Conservation (phyloP, 495 filamentous ascomycete species). For the Parathielavia hyrcaniae region DNA sequence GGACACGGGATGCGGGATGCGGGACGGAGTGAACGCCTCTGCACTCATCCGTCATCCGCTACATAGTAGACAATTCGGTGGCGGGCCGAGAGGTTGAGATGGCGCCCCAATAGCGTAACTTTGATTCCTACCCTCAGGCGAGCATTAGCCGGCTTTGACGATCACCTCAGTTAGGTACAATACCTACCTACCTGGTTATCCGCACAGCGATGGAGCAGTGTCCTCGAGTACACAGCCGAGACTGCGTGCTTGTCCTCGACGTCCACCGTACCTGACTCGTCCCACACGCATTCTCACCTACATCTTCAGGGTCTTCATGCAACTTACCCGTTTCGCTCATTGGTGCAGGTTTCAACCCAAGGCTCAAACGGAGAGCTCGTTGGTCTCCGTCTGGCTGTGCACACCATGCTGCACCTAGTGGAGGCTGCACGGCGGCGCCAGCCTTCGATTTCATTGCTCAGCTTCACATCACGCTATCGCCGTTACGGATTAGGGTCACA, state of each 20-base stretch:
- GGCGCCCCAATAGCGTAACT: no score
- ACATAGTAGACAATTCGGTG: not conserved
- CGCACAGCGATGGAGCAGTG: no score
- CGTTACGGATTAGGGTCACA: slow-evolving; percentile 17
- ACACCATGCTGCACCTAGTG: slow-evolving; percentile 11
- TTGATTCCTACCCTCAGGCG: no score
- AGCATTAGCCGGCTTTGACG: no score
- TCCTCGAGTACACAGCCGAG: no score
- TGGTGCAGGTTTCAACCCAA: not conserved
- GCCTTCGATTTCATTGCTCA: slow-evolving; percentile 30
- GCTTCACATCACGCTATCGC: slow-evolving; percentile 19
- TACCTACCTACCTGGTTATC: no score
- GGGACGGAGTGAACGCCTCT: no score
- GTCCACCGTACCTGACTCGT: not conserved
- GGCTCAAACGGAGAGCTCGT: slow-evolving; percentile 15
- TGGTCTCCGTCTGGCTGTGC: slow-evolving; percentile 13
- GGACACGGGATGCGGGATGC: no score
- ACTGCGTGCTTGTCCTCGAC: not conserved
- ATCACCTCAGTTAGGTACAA: no score
- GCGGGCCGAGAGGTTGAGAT: no score
- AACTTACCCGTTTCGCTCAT: slow-evolving; percentile 22
- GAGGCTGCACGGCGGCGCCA: slow-evolving; percentile 20
- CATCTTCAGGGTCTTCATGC: slow-evolving; percentile 9
- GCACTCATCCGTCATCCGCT: no score
- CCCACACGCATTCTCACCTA: not conserved